Percentiles rank a stretch among this genome's conserved stretches.
Conservation (phyloP, 371 early-diverging fungal species). For the Mucor indicus region DNA sequence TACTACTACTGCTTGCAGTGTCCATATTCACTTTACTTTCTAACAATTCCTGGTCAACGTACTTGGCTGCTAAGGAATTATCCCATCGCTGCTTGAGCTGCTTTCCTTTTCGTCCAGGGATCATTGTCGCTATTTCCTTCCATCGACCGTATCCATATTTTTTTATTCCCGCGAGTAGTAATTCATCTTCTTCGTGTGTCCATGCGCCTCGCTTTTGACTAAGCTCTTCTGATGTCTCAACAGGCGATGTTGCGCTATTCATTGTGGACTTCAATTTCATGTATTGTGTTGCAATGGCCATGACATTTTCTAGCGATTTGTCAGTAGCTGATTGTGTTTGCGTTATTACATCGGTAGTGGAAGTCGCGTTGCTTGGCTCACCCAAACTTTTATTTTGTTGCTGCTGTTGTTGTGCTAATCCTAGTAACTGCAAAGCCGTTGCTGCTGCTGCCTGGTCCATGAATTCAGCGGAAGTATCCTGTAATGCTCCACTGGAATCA, state of each 20-base stretch:
- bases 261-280: too few species aligned
- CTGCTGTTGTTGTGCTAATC: slow-evolving; percentile 9
- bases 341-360: background rate
- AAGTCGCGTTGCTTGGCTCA: background rate
- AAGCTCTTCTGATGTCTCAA: slow-evolving; percentile 4
- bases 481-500: too few species aligned
- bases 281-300: too few species aligned
- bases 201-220: slow-evolving; percentile 35
- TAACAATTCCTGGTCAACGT: slow-evolving; percentile 42
- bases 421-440: slow-evolving; percentile 20
- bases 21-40: slow-evolving; percentile 27
- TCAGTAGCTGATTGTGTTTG: background rate
- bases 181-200: slow-evolving; percentile 47
- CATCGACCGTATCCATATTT: slow-evolving; percentile 42
- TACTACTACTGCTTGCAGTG: background rate
- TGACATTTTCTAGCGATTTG: background rate
- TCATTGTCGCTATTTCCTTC: slow-evolving; percentile 42
- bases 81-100: slow-evolving; percentile 49
- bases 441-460: slow-evolving; percentile 30
- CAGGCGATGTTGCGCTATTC: background rate
- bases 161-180: slow-evolving; percentile 38
- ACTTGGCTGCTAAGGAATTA: slow-evolving; percentile 38
- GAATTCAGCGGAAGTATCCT: slow-evolving; percentile 5
- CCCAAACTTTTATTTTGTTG: slow-evolving; percentile 3
- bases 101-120: slow-evolving; percentile 43